Evolutionary conservation across 2,329 filamentous ascomycete species (phyloP).

Genomic region (Hypoxylon sp.): DNA sequence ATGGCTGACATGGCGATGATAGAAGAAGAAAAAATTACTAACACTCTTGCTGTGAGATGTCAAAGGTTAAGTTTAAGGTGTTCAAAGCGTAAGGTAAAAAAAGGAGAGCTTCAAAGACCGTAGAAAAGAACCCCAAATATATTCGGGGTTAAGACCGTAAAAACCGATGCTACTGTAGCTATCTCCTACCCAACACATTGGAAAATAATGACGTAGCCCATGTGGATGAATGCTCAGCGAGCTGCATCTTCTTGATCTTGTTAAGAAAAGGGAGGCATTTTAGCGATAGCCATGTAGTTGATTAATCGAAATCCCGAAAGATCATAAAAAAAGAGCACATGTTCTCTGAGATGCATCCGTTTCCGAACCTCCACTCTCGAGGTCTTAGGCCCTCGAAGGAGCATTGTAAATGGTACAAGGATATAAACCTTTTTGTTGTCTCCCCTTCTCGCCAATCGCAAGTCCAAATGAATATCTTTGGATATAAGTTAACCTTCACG

Average conservation of each 20-base stretch:
- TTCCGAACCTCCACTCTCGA: no score
- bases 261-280: no score
- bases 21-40: no score
- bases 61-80: no score
- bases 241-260: not conserved
- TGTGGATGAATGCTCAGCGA: not conserved
- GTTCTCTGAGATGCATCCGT: not conserved
- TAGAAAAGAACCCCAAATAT: not conserved
- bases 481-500: slow-evolving; percentile 21
- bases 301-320: no score
- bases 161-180: slow-evolving; percentile 23
- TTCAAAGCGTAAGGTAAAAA: no score
- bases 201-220: slow-evolving; percentile 20
- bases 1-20: slow-evolving; percentile 50
- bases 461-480: slow-evolving; percentile 1
- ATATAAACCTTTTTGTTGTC: slow-evolving; percentile 11
- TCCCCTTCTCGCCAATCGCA: not conserved
- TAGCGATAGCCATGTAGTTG: no score
- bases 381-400: no score
- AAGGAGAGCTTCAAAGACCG: no score
- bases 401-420: slow-evolving; percentile 29
- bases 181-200: slow-evolving; percentile 2
- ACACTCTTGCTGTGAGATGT: no score
- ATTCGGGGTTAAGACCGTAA: slow-evolving; percentile 39
- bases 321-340: no score